Evolutionary conservation across 805 yeast genomes (phyloP), one percentile per base, ranked within the genome.

Genomic region (Yarrowia divulgata): DNA sequence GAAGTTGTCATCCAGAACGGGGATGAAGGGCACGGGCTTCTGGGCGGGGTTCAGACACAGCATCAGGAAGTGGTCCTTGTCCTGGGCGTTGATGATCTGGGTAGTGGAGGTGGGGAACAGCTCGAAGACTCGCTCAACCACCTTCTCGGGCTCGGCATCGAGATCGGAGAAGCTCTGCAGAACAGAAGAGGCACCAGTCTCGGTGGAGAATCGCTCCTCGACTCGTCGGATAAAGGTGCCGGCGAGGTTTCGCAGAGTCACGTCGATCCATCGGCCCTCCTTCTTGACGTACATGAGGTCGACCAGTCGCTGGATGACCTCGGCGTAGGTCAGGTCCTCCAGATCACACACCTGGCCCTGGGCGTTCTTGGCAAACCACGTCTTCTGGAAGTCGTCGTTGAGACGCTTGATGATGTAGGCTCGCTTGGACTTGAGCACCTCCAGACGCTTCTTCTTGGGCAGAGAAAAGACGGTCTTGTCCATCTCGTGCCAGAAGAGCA

Each of bases 1-100:
- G 76, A 95, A 92, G 83, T 91, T 90, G 73, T 91, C 96, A 78
- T 95, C 97, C 79, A 95, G 85, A 23, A 91, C 90, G 66, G 99
- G 99, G 75, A 95, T 93, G 75, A 95, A 95, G 72, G 99, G 99
- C 78, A 93, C 97, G 42, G 99, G 99, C 82, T 95, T 95, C 83
- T 94, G 98, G 71, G 81, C 77, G 74, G 97, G 97, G 77, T 88
- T 88, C 73, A 88, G 84, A 78, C 97, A 91, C 75, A 89, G 84
- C 79, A 87, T 86, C 81, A 95, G 85, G 85, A 95, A 95, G 85
- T 82, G 90, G 80, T 95, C 98, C 80, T 90, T 87, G 83, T 95
- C 99, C 82, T 93, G 97, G 78, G 96, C 97, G 76, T 91, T 91
- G 78, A 95, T 84, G 78, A 93, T 87, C 82, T 95, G 99, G 49